phyloP scores from a whole-genome alignment of 164 flowering plant genomes.

The Warburgia ugandensis region DNA sequence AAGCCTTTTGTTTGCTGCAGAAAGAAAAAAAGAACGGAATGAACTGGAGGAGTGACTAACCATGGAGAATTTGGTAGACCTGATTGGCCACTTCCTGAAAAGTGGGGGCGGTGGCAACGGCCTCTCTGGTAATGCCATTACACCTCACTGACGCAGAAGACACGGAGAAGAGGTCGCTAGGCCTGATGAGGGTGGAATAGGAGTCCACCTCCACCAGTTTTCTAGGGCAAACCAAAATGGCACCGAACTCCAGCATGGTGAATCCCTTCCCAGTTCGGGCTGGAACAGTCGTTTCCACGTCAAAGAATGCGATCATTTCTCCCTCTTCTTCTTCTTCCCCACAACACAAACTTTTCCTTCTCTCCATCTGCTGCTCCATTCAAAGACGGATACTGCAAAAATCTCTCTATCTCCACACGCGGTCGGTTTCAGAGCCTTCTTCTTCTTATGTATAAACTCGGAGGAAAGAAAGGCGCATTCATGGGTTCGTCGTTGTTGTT shows the following conservation, averaged over 20 bases:
- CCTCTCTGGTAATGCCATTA: constrained; percentile 58
- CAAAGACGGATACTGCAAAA: too few species aligned
- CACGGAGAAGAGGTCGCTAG: constrained; percentile 55
- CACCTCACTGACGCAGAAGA: constrained; percentile 39
- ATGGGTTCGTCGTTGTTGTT: too few species aligned
- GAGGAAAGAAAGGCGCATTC: too few species aligned
- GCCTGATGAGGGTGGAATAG: constrained; percentile 72
- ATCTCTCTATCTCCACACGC: too few species aligned
- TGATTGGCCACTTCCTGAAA: constrained; percentile 74
- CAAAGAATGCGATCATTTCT: constrained; percentile 66
- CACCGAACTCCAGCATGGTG: constrained; percentile 77
- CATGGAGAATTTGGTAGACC: constrained; percentile 58
- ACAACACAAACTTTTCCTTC: too few species aligned
- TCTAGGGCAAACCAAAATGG: constrained; percentile 68
- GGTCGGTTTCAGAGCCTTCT: too few species aligned
- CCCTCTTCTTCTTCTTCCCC: background rate
- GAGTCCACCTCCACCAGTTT: constrained; percentile 73
- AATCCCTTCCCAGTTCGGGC: constrained; percentile 44
- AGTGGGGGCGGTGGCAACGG: constrained; percentile 50
- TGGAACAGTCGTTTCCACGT: constrained; percentile 85
- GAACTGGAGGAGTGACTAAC: too few species aligned
- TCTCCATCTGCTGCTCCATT: too few species aligned
- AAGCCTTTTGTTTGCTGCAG: too few species aligned
- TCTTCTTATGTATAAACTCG: too few species aligned
- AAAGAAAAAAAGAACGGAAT: too few species aligned